These are phyloP conservation scores for Myriosclerotinia curreyana DNA, from an alignment of 2,329 filamentous ascomycete genomes.

Conservation along the genomic window DNA sequence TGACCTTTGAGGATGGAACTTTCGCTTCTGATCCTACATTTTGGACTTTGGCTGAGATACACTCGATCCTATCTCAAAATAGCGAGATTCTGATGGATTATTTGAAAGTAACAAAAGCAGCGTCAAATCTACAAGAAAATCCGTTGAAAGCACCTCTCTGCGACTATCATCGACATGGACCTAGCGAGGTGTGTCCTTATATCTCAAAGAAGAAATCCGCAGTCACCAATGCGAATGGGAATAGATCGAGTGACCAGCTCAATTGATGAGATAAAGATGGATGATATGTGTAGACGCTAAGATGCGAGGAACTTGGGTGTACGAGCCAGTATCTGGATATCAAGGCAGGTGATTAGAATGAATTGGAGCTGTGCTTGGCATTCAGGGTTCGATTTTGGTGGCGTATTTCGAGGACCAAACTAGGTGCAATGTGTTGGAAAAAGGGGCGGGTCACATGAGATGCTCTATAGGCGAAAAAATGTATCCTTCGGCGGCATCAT, in stretches of 20 bases:
- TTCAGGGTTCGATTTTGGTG: no score
- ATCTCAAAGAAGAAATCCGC: rapidly evolving
- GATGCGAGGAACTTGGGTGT: not conserved
- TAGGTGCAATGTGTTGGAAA: no score
- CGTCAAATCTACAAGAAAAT: not conserved
- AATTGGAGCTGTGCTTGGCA: not conserved
- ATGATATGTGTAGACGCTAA: rapidly evolving
- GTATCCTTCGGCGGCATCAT: no score
- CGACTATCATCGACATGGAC: not conserved
- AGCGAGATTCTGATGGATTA: not conserved
- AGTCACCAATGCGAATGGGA: not conserved
- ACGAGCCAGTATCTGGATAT: no score
- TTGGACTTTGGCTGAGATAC: not conserved
- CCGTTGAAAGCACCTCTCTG: not conserved
- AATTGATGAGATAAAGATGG: rapidly evolving
- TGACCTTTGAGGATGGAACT: not conserved
- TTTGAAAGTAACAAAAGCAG: not conserved
- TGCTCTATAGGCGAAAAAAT: not conserved
- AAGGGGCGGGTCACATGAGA: not conserved
- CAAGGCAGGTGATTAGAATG: rapidly evolving
- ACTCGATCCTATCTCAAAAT: not conserved
- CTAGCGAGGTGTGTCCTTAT: not conserved
- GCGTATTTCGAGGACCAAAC: no score
- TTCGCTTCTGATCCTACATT: not conserved
- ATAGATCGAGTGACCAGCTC: not conserved